A percentile compares a stretch with the other conserved stretches of the same genome.
phyloP scores from a whole-genome alignment of 306 rosid species.

The Oemleria cerasiformis region DNA sequence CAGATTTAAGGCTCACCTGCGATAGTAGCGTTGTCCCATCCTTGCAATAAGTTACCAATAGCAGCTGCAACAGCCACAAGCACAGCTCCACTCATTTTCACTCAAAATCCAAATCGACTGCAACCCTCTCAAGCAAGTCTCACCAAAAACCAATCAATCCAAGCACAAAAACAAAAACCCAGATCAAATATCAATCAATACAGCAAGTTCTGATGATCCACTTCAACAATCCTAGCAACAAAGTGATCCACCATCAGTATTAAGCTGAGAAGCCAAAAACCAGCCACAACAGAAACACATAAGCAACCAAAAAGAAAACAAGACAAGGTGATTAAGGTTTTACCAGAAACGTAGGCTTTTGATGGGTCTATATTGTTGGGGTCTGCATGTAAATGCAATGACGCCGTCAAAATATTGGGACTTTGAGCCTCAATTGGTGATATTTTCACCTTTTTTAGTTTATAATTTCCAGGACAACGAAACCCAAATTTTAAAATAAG shows the following conservation, averaged over 20 bases:
- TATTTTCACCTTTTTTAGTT: neutral
- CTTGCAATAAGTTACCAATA: constrained; percentile 77
- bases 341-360: neutral
- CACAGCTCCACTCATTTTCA: constrained; percentile 71
- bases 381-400: constrained; percentile 2
- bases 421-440: neutral
- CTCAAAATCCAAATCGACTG: constrained; percentile 18
- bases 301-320: constrained; percentile 1
- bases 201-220: constrained; percentile 9
- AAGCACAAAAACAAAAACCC: constrained; percentile 21
- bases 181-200: constrained; percentile 31
- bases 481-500: constrained; percentile 1
- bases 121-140: constrained; percentile 5
- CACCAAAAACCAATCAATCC: constrained; percentile 3
- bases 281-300: neutral
- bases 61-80: constrained; percentile 85
- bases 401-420: neutral
- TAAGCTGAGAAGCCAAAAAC: neutral
- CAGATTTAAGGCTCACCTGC: constrained; percentile 50
- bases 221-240: constrained; percentile 2
- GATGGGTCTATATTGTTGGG: neutral
- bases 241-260: constrained; percentile 15
- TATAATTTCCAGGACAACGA: constrained; percentile 8
- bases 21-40: constrained; percentile 97
- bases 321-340: neutral